phyloP scores from a whole-genome alignment of 2,329 filamentous ascomycete species.

The Drechslerella stenobrocha region DNA sequence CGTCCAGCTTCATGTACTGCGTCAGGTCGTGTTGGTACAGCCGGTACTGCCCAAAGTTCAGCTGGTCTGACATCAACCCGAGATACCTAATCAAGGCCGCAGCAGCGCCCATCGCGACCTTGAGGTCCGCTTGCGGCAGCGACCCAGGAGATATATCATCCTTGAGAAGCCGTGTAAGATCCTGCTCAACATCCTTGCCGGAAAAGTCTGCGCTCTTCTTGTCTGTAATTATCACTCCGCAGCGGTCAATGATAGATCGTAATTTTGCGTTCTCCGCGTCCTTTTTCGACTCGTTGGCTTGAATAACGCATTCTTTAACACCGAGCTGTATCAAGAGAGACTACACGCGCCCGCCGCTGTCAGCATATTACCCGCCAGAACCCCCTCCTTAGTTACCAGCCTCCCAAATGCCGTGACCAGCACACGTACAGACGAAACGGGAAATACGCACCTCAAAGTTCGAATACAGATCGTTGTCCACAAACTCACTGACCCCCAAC shows the following conservation, averaged over 20 bases:
- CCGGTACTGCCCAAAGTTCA: constrained; percentile 96
- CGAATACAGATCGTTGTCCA: constrained; percentile 98
- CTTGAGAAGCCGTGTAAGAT: constrained; percentile 81
- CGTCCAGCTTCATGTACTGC: constrained; percentile 98
- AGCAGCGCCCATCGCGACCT: constrained; percentile 93
- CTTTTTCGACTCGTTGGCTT: constrained; percentile 75
- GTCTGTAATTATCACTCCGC: constrained; percentile 86
- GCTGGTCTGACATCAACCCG: constrained; percentile 75
- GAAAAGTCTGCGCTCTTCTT: constrained; percentile 76
- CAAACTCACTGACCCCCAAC: constrained; percentile 92
- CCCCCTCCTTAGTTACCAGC: neutral
- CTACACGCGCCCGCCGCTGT: constrained; percentile 37
- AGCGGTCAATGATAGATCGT: constrained; percentile 84
- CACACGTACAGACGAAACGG: neutral
- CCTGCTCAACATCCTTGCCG: constrained; percentile 91
- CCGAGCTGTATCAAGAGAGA: constrained; percentile 90
- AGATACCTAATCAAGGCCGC: constrained; percentile 94
- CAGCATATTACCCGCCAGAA: neutral
- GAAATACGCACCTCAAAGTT: constrained; percentile 73
- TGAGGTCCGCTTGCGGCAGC: constrained; percentile 86
- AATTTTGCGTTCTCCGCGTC: constrained; percentile 88
- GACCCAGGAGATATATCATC: constrained; percentile 77
- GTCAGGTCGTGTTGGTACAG: constrained; percentile 95
- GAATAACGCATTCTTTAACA: constrained; percentile 89
- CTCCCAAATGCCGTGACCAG: too few species aligned